Percentiles rank a stretch among this genome's conserved stretches.
Conservation (phyloP, 1,284 basidiomycete species). For the Cerioporus squamosus region DNA sequence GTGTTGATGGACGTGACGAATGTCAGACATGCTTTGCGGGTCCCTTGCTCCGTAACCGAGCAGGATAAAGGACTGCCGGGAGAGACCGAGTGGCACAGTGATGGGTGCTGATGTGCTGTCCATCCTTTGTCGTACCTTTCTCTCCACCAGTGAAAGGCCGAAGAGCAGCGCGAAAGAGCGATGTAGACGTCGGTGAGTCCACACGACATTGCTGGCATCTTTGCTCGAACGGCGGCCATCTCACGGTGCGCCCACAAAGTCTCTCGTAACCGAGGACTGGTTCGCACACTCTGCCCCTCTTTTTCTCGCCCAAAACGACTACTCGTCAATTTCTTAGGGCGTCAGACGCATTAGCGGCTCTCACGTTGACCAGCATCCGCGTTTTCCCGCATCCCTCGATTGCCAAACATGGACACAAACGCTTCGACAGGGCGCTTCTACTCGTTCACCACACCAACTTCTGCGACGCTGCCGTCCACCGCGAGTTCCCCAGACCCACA, state of each 20-base stretch:
- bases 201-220: neutral
- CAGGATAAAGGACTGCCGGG: slow-evolving; percentile 15
- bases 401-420: slow-evolving; percentile 31
- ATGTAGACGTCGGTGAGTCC: slow-evolving; percentile 4
- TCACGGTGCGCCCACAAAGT: slow-evolving; percentile 21
- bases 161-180: neutral
- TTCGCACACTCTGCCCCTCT: slow-evolving; percentile 22
- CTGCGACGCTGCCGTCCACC: slow-evolving; percentile 21
- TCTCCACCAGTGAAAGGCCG: slow-evolving; percentile 4
- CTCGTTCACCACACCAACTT: slow-evolving; percentile 22
- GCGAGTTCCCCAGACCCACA: slow-evolving; percentile 15
- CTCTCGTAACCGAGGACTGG: neutral
- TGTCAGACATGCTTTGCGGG: slow-evolving; percentile 13
- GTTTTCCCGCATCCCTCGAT: slow-evolving; percentile 29
- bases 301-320: slow-evolving; percentile 13
- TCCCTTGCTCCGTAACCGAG: slow-evolving; percentile 7
- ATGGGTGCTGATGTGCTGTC: slow-evolving; percentile 4
- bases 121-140: slow-evolving; percentile 7
- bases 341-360: slow-evolving; percentile 14
- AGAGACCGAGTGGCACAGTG: slow-evolving; percentile 20
- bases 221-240: slow-evolving; percentile 1
- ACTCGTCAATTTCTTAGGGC: slow-evolving; percentile 8
- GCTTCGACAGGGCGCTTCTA: slow-evolving; percentile 29
- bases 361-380: slow-evolving; percentile 28
- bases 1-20: neutral